These are phyloP conservation scores for Bonia amplexicaulis DNA, from an alignment of 176 grass and related monocot genomes.

Conservation along the genomic window DNA sequence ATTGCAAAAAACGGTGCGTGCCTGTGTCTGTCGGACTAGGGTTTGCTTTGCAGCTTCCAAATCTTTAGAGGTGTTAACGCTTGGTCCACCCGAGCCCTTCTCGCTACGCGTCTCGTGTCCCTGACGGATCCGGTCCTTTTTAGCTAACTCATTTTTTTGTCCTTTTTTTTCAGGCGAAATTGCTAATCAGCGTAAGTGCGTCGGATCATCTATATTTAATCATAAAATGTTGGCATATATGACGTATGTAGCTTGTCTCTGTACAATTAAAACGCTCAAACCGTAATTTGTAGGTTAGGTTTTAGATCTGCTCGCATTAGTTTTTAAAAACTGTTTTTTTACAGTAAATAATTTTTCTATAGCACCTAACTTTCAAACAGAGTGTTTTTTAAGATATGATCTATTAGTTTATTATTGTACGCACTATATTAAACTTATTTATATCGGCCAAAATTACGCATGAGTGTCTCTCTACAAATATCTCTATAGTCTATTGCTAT, in stretches of 20 bases:
- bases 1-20: neutral
- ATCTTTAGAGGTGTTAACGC: neutral
- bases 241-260: neutral
- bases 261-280: neutral
- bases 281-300: neutral
- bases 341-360: too few species aligned
- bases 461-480: too few species aligned
- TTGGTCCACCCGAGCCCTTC: neutral
- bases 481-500: too few species aligned
- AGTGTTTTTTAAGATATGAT: too few species aligned
- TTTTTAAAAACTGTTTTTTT: too few species aligned
- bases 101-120: neutral
- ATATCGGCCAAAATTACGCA: too few species aligned
- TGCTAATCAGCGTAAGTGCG: neutral
- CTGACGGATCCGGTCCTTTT: neutral
- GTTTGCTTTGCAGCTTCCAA: neutral
- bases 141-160: neutral
- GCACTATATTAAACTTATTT: fast-evolving
- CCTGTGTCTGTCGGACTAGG: neutral
- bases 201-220: neutral
- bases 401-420: too few species aligned
- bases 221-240: neutral
- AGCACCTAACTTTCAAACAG: too few species aligned
- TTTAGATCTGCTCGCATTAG: too few species aligned
- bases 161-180: too few species aligned